Base-by-base conservation (phyloP, 306 rosid species). In the Ormosia semicastrata region DNA sequence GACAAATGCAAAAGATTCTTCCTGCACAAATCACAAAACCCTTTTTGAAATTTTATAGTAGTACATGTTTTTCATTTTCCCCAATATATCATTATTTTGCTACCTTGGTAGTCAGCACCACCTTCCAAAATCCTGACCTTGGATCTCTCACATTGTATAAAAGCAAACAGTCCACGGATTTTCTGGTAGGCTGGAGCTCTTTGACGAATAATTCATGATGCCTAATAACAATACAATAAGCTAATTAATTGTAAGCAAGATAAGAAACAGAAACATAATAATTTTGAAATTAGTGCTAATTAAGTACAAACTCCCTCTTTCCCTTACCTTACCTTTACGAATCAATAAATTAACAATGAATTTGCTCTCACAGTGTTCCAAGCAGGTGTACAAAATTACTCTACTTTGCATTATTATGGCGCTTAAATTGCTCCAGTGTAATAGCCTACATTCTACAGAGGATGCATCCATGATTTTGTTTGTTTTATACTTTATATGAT, bases 61-160 rank as follows among this genome's bases (percentile, higher is more conserved):
- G 47, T 40, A 58, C 54, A 39, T 14, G 32, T 75, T 43, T 85
- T 76, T 37, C 41, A 73, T 32, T 82, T 46, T 56, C 79, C 76
- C 7, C 49, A 32, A 73, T 52, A 73, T 52, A 73, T 58, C 65
- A 82, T 67, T 46, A 82, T 73, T 78, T 72, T 82, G 84, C 68
- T 72, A 73, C 82, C 71, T 78, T 73, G 73, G 56, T 47, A 66
- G 64, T 77, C 70, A 66, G 60, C 74, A 65, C 65, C n/a, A 77
- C 59, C 66, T 86, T 79, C 86, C 89, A 82, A 58, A 66, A 74
- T 86, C 65, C 71, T 70, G 73, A 47, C 82, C 78, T 86, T 73
- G 86, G 82, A 86, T 86, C 82, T 58, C 73, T 73, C 82, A 78
- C 71, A 56, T 33, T 62, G 70, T 62, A 13, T 77, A 7, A 52